phyloP scores from a whole-genome alignment of 257 asterid species.

The Salvia hispanica region DNA sequence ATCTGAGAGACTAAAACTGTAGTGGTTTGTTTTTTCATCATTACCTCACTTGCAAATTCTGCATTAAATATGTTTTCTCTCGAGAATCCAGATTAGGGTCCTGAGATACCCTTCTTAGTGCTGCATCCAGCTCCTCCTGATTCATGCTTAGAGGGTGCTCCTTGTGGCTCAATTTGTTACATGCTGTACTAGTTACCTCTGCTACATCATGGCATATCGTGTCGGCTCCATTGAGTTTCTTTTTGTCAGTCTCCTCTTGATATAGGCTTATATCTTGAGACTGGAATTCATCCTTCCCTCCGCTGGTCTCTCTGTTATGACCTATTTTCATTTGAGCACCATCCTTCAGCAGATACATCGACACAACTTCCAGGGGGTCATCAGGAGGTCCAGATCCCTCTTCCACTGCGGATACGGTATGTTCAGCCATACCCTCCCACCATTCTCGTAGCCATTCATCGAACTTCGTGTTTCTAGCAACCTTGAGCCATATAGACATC shows the following conservation, averaged over 20 bases:
- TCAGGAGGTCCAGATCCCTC: conserved; percentile 43
- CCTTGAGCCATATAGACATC: conserved; percentile 65
- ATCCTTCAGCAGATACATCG: conserved; percentile 54
- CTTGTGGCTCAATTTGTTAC: conserved; percentile 35
- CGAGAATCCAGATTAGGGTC: conserved; percentile 63
- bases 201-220: conserved; percentile 36
- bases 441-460: conserved; percentile 82
- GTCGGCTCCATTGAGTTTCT: conserved; percentile 37
- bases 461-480: conserved; percentile 64
- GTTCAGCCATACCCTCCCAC: conserved; percentile 69
- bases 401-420: conserved; percentile 39
- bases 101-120: conserved; percentile 72
- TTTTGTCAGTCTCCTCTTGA: conserved; percentile 44
- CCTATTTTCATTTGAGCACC: conserved; percentile 31
- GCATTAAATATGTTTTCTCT: conserved; percentile 62
- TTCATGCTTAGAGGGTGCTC: conserved; percentile 54
- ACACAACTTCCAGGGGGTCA: conserved; percentile 68
- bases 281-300: conserved; percentile 35
- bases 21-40: not conserved
- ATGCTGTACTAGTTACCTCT: conserved; percentile 25
- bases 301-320: conserved; percentile 26
- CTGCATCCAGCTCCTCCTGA: conserved; percentile 71
- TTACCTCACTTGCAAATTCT: conserved; percentile 80
- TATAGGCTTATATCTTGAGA: conserved; percentile 33
- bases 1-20: conserved; percentile 22